Evolutionary conservation across 768 basidiomycete genomes (phyloP).

Genomic region (Tulasnella sp.): DNA sequence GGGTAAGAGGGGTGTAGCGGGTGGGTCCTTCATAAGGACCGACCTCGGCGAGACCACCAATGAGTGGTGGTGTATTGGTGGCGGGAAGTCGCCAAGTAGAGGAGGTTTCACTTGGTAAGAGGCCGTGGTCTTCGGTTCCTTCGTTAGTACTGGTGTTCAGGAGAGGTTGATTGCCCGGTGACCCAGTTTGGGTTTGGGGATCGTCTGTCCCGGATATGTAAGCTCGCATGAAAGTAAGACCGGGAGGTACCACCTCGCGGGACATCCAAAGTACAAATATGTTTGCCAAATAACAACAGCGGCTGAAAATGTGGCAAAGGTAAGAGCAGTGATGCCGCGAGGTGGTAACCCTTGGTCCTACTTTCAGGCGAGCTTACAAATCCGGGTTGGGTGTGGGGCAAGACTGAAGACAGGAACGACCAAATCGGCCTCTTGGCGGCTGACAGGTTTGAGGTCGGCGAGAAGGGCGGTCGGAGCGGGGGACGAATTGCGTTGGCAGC

Average conservation of each 20-base stretch:
- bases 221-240: neutral
- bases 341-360: neutral
- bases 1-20: neutral
- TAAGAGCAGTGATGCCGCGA: neutral
- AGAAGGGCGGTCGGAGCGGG: neutral
- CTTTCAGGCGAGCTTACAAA: slow-evolving; percentile 15
- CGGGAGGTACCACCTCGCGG: neutral
- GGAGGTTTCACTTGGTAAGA: neutral
- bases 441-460: neutral
- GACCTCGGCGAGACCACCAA: neutral
- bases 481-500: neutral
- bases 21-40: neutral
- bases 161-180: neutral
- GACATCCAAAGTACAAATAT: neutral
- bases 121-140: neutral
- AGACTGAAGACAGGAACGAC: neutral
- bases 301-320: neutral
- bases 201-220: neutral
- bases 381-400: neutral
- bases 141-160: neutral
- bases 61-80: neutral
- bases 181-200: neutral
- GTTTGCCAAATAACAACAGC: neutral
- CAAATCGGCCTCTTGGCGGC: neutral
- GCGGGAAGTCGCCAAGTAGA: neutral